A percentile compares a stretch with the other conserved stretches of the same genome.
Conservation (phyloP, 768 basidiomycete genomes). For the Boletus speciosus region DNA sequence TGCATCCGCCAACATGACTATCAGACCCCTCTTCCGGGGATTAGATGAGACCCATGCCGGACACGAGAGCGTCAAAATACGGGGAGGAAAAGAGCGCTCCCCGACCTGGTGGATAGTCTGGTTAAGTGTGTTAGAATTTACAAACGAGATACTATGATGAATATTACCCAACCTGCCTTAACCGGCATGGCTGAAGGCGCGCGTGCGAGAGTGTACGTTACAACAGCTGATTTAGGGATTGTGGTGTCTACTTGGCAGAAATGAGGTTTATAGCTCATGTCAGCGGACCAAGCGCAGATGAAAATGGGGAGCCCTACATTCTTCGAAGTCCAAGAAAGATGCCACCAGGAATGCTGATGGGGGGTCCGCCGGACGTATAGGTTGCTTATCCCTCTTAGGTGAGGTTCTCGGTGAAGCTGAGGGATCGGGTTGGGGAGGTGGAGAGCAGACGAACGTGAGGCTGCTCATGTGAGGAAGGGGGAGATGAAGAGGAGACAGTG, state of each 20-base stretch:
- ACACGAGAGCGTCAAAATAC: slow-evolving; percentile 45
- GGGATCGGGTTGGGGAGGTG: slow-evolving; percentile 29
- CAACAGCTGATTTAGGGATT: slow-evolving; percentile 36
- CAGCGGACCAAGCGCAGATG: background rate
- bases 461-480: slow-evolving; percentile 37
- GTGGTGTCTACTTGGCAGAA: slow-evolving; percentile 38
- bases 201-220: slow-evolving; percentile 33
- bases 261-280: slow-evolving; percentile 27
- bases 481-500: slow-evolving; percentile 45
- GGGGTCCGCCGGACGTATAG: slow-evolving; percentile 23
- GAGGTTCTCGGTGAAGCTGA: slow-evolving; percentile 24
- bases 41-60: slow-evolving; percentile 33
- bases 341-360: slow-evolving; percentile 46
- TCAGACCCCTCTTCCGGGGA: slow-evolving; percentile 34
- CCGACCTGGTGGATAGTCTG: slow-evolving; percentile 25
- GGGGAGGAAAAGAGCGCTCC: slow-evolving; percentile 42
- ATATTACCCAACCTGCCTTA: slow-evolving; percentile 41
- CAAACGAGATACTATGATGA: background rate
- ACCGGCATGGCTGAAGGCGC: slow-evolving; percentile 17
- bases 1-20: slow-evolving; percentile 47
- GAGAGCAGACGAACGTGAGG: slow-evolving; percentile 45
- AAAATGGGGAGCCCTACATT: slow-evolving; percentile 43
- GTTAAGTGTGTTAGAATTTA: slow-evolving; percentile 1
- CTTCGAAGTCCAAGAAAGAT: slow-evolving; percentile 55
- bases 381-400: slow-evolving; percentile 27